Evolutionary conservation across 768 basidiomycete genomes (phyloP).

Genomic region (Podaxis mareebaensis): DNA sequence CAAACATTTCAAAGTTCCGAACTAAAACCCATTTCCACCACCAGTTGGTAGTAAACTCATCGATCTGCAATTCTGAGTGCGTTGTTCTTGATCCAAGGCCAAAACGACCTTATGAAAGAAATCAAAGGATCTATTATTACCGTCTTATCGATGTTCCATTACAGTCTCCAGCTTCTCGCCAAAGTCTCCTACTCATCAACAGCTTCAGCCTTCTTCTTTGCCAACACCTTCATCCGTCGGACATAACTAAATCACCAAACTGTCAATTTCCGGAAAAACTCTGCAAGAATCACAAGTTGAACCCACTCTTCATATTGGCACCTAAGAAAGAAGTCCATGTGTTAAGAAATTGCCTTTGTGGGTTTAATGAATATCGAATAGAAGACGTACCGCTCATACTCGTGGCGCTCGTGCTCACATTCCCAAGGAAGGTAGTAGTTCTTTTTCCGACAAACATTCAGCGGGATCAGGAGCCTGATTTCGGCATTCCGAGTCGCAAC

Average conservation of each 20-base stretch:
- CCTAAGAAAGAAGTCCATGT: slow-evolving; percentile 38
- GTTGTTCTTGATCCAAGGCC: not conserved
- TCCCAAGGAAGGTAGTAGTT: slow-evolving; percentile 87
- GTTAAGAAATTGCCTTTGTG: not conserved
- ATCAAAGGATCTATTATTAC: not conserved
- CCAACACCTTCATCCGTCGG: slow-evolving; percentile 83
- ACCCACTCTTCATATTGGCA: slow-evolving; percentile 96
- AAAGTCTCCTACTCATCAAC: slow-evolving; percentile 37
- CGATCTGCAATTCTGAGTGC: not conserved
- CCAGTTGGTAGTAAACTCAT: not conserved
- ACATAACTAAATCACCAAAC: slow-evolving; percentile 58
- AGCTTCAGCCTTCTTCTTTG: slow-evolving; percentile 61
- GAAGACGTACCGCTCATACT: slow-evolving; percentile 76
- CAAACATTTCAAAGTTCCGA: not conserved
- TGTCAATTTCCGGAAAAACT: slow-evolving; percentile 13
- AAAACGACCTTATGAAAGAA: not conserved
- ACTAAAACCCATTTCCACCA: not conserved
- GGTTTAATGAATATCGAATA: not conserved
- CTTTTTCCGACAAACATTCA: slow-evolving; percentile 84
- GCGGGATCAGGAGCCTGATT: slow-evolving; percentile 78
- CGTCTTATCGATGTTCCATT: not conserved
- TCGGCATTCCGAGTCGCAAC: not conserved
- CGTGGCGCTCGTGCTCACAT: slow-evolving; percentile 85
- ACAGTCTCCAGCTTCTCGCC: slow-evolving; percentile 29
- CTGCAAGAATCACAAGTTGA: not conserved